Percentiles rank a stretch among this genome's conserved stretches.
Conservation (phyloP, 179 eudicot species). For the Actinidia polygama region DNA sequence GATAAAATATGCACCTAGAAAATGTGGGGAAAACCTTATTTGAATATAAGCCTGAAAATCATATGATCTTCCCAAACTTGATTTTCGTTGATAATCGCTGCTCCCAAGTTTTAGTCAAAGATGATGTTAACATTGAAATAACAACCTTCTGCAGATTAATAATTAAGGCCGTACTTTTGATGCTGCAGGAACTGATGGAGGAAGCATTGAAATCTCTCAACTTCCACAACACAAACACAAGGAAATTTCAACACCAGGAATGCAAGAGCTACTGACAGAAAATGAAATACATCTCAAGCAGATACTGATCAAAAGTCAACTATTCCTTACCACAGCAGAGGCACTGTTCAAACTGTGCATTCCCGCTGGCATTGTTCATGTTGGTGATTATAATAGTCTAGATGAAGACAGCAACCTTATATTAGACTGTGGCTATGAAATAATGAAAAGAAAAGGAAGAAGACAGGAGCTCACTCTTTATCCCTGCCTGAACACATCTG, state of each 20-base stretch:
- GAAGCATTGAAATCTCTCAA: slow-evolving; percentile 14
- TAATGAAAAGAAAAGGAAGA: slow-evolving; percentile 78
- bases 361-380: slow-evolving; percentile 59
- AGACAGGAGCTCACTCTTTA: slow-evolving; percentile 49
- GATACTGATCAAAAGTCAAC: slow-evolving; percentile 62
- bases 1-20: neutral
- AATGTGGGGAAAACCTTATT: neutral
- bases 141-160: neutral
- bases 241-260: slow-evolving; percentile 18
- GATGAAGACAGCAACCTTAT: slow-evolving; percentile 47
- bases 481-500: slow-evolving; percentile 33
- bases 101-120: neutral
- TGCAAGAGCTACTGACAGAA: slow-evolving; percentile 48
- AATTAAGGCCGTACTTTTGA: neutral
- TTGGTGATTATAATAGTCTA: slow-evolving; percentile 43
- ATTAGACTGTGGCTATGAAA: slow-evolving; percentile 65
- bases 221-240: slow-evolving; percentile 18
- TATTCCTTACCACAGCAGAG: slow-evolving; percentile 77
- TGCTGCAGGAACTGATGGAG: slow-evolving; percentile 34
- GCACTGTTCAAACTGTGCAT: slow-evolving; percentile 86
- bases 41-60: neutral
- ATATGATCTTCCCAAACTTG: neutral
- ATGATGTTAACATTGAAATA: neutral
- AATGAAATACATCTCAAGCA: slow-evolving; percentile 69
- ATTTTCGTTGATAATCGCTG: neutral